Evolutionary conservation across 1,284 basidiomycete species (phyloP).

Genomic region (Sanguinoderma infundibulare): DNA sequence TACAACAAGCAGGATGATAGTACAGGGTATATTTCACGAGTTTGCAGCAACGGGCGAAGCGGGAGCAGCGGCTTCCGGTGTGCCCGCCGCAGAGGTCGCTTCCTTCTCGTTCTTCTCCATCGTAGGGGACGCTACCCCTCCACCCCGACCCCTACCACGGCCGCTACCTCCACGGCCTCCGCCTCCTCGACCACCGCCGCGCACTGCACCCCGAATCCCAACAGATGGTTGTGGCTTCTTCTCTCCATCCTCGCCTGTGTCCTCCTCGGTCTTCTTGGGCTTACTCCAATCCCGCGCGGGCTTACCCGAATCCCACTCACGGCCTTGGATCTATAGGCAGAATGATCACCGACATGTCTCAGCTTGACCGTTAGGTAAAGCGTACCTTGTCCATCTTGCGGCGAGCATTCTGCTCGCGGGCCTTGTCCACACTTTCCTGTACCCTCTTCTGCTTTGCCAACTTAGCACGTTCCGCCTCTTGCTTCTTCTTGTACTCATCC

Average conservation of each 20-base stretch:
- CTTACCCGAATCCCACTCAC: slow-evolving; percentile 88
- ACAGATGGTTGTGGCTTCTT: slow-evolving; percentile 26
- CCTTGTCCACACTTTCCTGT: slow-evolving; percentile 67
- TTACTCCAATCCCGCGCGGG: slow-evolving; percentile 49
- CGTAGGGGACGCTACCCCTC: slow-evolving; percentile 18
- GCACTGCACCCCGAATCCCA: slow-evolving; percentile 33
- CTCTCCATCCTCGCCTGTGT: slow-evolving; percentile 19
- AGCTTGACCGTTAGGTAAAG: no score
- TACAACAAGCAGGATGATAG: slow-evolving; percentile 16
- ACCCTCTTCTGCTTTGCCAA: slow-evolving; percentile 61
- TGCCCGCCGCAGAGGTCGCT: slow-evolving; percentile 8
- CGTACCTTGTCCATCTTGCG: slow-evolving; percentile 73
- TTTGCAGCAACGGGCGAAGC: slow-evolving; percentile 16
- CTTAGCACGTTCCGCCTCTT: slow-evolving; percentile 61
- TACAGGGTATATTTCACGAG: slow-evolving; percentile 28
- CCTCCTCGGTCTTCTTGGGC: slow-evolving; percentile 26
- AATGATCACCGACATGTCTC: neutral
- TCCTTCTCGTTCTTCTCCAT: slow-evolving; percentile 18
- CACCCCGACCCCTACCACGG: slow-evolving; percentile 27
- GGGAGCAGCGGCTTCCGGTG: slow-evolving; percentile 7
- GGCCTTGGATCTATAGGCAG: slow-evolving; percentile 47
- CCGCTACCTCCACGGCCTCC: slow-evolving; percentile 25
- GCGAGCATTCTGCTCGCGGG: slow-evolving; percentile 76
- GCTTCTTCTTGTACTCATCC: slow-evolving; percentile 71
- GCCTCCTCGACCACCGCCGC: slow-evolving; percentile 31